A percentile compares a stretch with the other conserved stretches of the same genome.
Conservation (phyloP, 1,139 yeast genomes). For the Hemisphaericaspora xylanilytica region DNA sequence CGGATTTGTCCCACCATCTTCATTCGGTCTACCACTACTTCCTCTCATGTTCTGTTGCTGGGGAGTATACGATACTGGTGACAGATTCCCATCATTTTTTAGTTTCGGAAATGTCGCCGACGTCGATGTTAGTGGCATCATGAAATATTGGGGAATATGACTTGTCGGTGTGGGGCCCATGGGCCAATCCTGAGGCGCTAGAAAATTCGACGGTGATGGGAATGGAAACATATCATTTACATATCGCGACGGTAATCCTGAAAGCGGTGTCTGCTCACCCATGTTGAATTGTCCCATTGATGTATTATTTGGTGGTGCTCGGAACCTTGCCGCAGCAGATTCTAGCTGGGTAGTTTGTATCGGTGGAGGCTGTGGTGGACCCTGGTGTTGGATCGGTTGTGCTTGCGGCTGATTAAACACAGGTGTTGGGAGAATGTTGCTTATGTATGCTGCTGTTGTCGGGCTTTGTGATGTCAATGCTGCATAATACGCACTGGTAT, state of each 20-base stretch:
- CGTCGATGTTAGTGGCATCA: conserved; percentile 17
- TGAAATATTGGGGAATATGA: conserved; percentile 35
- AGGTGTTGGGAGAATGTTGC: conserved; percentile 36
- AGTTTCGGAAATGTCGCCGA: conserved; percentile 4
- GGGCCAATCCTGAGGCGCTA: conserved; percentile 48
- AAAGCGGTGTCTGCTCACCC: conserved; percentile 51
- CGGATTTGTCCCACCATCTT: conserved; percentile 10
- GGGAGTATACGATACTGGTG: conserved; percentile 6
- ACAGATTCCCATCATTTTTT: conserved; percentile 4
- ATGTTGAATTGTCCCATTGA: conserved; percentile 13
- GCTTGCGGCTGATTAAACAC: conserved; percentile 27
- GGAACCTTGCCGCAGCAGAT: conserved; percentile 12
- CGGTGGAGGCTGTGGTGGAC: conserved; percentile 9
- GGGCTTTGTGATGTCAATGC: conserved; percentile 23
- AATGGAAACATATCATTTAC: conserved; percentile 57
- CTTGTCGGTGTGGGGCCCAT: conserved; percentile 37
- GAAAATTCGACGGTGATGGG: conserved; percentile 45
- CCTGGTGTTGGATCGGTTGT: conserved; percentile 12
- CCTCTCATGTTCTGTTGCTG: conserved; percentile 1
- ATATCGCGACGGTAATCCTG: conserved; percentile 41
- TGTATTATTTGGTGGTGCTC: conserved; percentile 4
- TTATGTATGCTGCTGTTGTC: conserved; percentile 30
- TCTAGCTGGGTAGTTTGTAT: conserved; percentile 9
- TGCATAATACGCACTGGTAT: conserved; percentile 7
- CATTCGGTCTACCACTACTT: background rate